A percentile compares a stretch with the other conserved stretches of the same genome.
Conservation (phyloP, 495 filamentous ascomycete species). For the Annulohypoxylon maeteangense region DNA sequence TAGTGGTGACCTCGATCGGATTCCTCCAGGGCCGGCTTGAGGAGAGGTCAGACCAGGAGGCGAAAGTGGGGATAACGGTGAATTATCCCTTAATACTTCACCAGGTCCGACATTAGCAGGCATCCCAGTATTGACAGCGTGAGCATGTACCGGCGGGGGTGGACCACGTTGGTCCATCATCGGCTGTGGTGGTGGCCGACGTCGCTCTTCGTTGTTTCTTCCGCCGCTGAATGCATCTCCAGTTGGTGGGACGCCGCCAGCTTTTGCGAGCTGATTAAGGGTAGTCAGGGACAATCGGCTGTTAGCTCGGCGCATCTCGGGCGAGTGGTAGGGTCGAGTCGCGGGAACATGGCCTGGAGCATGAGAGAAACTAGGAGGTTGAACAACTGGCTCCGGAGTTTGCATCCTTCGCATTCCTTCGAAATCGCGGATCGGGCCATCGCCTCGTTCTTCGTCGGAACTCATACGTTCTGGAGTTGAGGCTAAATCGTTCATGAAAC, state of each 20-base stretch:
- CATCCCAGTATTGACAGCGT: constrained; percentile 57
- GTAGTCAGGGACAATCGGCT: constrained; percentile 85
- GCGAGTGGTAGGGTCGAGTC: constrained; percentile 73
- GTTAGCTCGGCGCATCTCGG: constrained; percentile 80
- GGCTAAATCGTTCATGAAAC: constrained; percentile 53
- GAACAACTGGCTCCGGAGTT: constrained; percentile 76
- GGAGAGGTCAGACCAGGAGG: constrained; percentile 51
- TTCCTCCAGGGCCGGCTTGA: constrained; percentile 43
- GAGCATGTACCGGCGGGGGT: constrained; percentile 56
- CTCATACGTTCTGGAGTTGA: constrained; percentile 65
- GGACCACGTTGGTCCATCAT: constrained; percentile 45
- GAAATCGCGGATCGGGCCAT: constrained; percentile 52
- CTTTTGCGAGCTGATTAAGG: constrained; percentile 77
- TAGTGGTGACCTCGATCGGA: constrained; percentile 53
- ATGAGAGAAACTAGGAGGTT: constrained; percentile 81
- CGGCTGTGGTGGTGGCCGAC: constrained; percentile 46
- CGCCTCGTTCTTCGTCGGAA: constrained; percentile 64
- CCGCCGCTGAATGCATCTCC: constrained; percentile 16
- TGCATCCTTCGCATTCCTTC: constrained; percentile 66
- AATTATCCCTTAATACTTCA: constrained; percentile 58
- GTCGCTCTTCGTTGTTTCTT: constrained; percentile 43
- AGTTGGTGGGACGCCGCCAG: constrained; percentile 60
- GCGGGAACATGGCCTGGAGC: constrained; percentile 72
- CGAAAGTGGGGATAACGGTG: constrained; percentile 43
- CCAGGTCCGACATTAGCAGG: constrained; percentile 63